These are phyloP conservation scores for Leccinum pachyderme DNA, from an alignment of 1,284 basidiomycete genomes.

Conservation along the genomic window DNA sequence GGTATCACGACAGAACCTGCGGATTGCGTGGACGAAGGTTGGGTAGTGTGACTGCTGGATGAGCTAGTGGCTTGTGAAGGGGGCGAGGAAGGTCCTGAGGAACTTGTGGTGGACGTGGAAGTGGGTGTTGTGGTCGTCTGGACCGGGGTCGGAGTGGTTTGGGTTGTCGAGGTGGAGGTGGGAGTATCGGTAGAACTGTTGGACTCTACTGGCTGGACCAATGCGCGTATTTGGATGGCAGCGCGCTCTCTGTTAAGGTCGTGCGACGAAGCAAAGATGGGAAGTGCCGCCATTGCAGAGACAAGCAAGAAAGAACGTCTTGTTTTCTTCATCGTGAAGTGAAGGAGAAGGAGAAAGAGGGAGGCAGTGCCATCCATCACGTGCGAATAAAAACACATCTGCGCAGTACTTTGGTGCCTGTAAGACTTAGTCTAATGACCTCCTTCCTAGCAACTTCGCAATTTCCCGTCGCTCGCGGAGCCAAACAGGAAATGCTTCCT, in stretches of 20 bases:
- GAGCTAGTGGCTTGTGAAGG: conserved; percentile 7
- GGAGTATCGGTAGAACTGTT: neutral
- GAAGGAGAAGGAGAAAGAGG: neutral
- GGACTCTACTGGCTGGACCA: neutral
- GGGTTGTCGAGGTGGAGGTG: conserved; percentile 6
- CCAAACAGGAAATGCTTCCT: conserved; percentile 77
- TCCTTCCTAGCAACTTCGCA: conserved; percentile 68
- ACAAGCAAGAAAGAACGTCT: conserved; percentile 30
- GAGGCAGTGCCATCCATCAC: conserved; percentile 13
- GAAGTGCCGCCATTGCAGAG: conserved; percentile 31
- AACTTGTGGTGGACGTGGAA: neutral
- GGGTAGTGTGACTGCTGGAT: conserved; percentile 1
- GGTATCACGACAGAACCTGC: conserved; percentile 18
- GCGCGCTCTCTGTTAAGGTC: conserved; percentile 24
- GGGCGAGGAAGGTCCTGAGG: conserved; percentile 9
- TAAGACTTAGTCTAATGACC: conserved; percentile 62
- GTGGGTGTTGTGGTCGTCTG: neutral
- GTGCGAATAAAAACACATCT: conserved; percentile 8
- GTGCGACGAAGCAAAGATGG: conserved; percentile 25
- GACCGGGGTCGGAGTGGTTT: neutral
- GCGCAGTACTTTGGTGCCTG: neutral
- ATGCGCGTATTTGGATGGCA: conserved; percentile 21
- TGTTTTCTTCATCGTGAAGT: conserved; percentile 27
- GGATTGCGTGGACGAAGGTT: neutral
- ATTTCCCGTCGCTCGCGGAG: conserved; percentile 83